Base-by-base conservation (phyloP, 2,329 filamentous ascomycete genomes). In the Cladosporium sphaerospermum region DNA sequence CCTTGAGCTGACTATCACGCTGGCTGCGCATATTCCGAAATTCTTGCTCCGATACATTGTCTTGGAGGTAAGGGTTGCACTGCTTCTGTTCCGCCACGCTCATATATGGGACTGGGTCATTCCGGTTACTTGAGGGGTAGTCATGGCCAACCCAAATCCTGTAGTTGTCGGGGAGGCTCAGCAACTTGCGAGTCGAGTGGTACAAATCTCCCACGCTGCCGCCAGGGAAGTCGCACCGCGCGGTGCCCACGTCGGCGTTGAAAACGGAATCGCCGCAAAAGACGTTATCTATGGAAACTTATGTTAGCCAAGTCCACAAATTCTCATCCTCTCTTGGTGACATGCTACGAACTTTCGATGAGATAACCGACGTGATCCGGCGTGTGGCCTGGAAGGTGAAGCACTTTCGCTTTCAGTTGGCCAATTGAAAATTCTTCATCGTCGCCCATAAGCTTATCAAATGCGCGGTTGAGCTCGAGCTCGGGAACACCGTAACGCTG, bases 331-430 rank as follows among this genome's bases (percentile, higher is more conserved):
- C 32, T 34, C 7, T 7, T 34, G 32, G 7, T 34, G 7, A 7
- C 7, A 34, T 11, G 32, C 7, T 34, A 11, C 32, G 32, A 34
- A 34, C 9, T 64, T 44, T 77, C 79, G 46, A 84, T 75, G 32
- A 68, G 65, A 55, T 85, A 85, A 0, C 80, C 82, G 11, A 82
- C 60, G 52, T 84, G 80, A 57, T 84, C 81, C 0, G 80, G 79
- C 0, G 80, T 83, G 57, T 84, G 80, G 0, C 81, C 81, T 0
- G 81, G 80, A 0, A 85, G 73, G 57, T 83, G 76, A 0, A 84
- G 62, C 0, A 74, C 79, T 2, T 62, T 68, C 0, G 67, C 76
- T 1, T 57, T 61, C 11, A 84, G 34, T 0, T 62, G 52, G 0
- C 82, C 81, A 36, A 85, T 71, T 0, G 57, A 14, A 56, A 84